These are phyloP conservation scores for Astraeus odoratus DNA, from an alignment of 768 basidiomycete genomes.

Conservation along the genomic window DNA sequence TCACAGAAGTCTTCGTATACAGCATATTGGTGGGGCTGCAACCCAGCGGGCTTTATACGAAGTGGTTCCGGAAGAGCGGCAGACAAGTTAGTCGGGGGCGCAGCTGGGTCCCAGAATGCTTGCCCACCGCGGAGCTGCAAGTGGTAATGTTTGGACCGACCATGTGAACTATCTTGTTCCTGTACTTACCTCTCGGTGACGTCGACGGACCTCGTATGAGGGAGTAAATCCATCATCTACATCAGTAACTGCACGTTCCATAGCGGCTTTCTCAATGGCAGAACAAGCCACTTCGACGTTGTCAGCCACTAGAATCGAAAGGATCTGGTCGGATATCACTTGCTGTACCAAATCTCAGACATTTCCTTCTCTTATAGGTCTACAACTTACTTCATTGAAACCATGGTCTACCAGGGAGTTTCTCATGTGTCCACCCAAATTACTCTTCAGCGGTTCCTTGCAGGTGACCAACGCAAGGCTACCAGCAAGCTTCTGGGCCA, in stretches of 20 bases:
- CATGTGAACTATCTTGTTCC: not conserved
- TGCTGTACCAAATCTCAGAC: constrained; percentile 32
- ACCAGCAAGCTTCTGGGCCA: constrained; percentile 96
- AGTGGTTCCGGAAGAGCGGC: constrained; percentile 80
- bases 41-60: constrained; percentile 74
- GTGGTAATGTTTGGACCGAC: not conserved
- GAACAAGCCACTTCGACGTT: constrained; percentile 91
- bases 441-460: constrained; percentile 92
- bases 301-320: constrained; percentile 76
- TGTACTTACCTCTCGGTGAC: constrained; percentile 71
- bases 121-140: constrained; percentile 57
- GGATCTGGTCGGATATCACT: constrained; percentile 75
- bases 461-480: constrained; percentile 96
- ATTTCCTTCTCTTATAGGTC: constrained; percentile 1
- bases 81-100: constrained; percentile 63
- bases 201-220: constrained; percentile 77
- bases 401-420: constrained; percentile 79
- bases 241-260: constrained; percentile 90
- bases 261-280: constrained; percentile 95
- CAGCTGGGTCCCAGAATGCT: constrained; percentile 85
- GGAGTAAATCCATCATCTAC: constrained; percentile 83
- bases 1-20: constrained; percentile 96
- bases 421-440: constrained; percentile 85
- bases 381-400: constrained; percentile 65
- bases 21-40: constrained; percentile 72